phyloP scores from a whole-genome alignment of 2,329 filamentous ascomycete genomes.

The Diaporthe amygdali region DNA sequence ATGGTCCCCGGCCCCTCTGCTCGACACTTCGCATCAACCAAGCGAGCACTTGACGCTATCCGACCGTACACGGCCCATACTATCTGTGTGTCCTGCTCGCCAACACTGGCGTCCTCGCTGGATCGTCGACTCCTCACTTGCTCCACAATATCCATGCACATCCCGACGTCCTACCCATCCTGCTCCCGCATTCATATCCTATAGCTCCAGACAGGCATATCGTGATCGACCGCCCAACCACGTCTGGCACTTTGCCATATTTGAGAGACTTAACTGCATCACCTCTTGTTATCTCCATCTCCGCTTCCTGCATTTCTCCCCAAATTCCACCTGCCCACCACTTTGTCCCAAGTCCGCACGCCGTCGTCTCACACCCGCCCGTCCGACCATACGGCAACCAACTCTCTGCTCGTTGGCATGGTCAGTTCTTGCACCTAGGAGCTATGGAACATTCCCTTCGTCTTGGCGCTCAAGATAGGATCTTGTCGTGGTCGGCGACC shows the following conservation, averaged over 20 bases:
- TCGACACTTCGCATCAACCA: conserved; percentile 7
- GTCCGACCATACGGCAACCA: background rate
- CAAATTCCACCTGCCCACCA: background rate
- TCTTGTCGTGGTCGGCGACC: conserved; percentile 51
- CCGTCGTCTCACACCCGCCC: background rate
- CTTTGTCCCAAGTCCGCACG: background rate
- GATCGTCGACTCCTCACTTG: conserved; percentile 25
- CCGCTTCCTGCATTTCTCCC: conserved; percentile 12
- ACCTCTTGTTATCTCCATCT: background rate
- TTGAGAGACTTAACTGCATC: conserved; percentile 11
- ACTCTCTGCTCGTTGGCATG: conserved; percentile 16
- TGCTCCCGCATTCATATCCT: conserved; percentile 19
- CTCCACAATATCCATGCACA: conserved; percentile 26
- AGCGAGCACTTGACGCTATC: conserved; percentile 18
- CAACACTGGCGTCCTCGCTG: conserved; percentile 17
- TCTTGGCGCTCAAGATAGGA: conserved; percentile 47
- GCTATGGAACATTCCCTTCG: conserved; percentile 53
- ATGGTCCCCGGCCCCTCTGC: conserved; percentile 22
- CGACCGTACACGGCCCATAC: background rate
- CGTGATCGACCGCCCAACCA: conserved; percentile 26
- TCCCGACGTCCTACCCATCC: conserved; percentile 18
- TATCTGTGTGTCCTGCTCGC: conserved; percentile 11
- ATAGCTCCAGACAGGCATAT: conserved; percentile 23
- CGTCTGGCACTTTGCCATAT: conserved; percentile 11
- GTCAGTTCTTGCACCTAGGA: conserved; percentile 34